These are phyloP conservation scores for Phytophthora pluvialis DNA, from an alignment of 352 stramenopile species.

Conservation along the genomic window DNA sequence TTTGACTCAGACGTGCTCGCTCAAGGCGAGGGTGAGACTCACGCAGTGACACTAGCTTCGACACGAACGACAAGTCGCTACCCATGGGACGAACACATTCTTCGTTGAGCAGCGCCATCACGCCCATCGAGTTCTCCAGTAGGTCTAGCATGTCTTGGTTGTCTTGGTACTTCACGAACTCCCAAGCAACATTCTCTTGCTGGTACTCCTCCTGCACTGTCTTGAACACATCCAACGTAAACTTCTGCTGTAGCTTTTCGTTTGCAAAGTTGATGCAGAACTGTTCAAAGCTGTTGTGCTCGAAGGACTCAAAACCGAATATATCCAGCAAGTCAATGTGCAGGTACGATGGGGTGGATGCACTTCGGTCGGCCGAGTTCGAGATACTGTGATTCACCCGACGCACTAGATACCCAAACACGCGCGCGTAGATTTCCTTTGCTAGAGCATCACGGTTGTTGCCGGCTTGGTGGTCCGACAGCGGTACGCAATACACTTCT, in stretches of 20 bases:
- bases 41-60: constrained; percentile 87
- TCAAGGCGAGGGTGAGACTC: constrained; percentile 82
- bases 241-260: constrained; percentile 95
- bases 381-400: constrained; percentile 87
- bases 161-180: constrained; percentile 87
- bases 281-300: constrained; percentile 94
- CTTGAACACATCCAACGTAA: constrained; percentile 89
- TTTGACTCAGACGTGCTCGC: constrained; percentile 74
- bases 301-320: constrained; percentile 97
- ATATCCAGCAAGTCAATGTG: constrained; percentile 97
- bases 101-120: constrained; percentile 92
- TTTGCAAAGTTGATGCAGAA: constrained; percentile 97
- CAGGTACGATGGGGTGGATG: constrained; percentile 50
- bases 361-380: constrained; percentile 37
- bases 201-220: constrained; percentile 88
- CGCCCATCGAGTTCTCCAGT: constrained; percentile 89
- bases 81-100: constrained; percentile 91
- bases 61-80: constrained; percentile 86
- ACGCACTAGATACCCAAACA: constrained; percentile 96
- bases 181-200: constrained; percentile 74
- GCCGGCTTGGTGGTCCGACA: constrained; percentile 73
- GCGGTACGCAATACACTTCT: constrained; percentile 83
- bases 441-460: constrained; percentile 94
- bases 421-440: constrained; percentile 94
- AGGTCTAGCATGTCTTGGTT: constrained; percentile 93